Conservation (phyloP, 2,329 filamentous ascomycete species). For the Cadophora sp. region DNA sequence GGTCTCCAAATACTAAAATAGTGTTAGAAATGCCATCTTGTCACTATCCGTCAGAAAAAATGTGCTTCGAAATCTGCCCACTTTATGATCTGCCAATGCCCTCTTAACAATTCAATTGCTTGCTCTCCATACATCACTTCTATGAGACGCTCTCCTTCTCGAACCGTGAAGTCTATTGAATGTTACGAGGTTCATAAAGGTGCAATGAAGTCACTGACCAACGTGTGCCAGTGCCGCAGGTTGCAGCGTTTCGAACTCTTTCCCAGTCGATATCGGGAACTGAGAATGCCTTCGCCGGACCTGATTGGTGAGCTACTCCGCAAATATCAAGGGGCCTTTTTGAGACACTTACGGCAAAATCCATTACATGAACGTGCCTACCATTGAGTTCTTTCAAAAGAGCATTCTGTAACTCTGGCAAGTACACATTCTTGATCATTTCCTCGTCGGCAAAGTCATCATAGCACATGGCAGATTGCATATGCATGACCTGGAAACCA, state of each 20-base stretch:
- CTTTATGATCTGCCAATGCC: background rate
- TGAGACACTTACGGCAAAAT: background rate
- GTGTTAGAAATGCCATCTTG: no score
- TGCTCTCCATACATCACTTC: slow-evolving; percentile 2
- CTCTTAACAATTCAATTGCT: background rate
- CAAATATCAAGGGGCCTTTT: background rate
- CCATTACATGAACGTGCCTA: background rate
- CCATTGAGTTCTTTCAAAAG: background rate
- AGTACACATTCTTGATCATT: background rate
- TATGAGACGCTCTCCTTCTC: background rate
- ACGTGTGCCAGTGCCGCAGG: background rate
- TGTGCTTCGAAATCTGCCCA: background rate
- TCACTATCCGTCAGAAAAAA: no score
- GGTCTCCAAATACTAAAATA: slow-evolving; percentile 28
- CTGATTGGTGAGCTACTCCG: background rate
- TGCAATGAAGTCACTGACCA: background rate
- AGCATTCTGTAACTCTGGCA: background rate
- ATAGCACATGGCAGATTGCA: background rate
- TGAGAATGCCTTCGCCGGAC: background rate
- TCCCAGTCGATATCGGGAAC: slow-evolving; percentile 3
- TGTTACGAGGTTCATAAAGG: background rate
- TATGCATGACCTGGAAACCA: background rate
- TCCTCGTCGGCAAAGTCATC: background rate
- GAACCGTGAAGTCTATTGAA: background rate
- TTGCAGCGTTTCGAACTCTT: background rate